Conservation (phyloP, 805 yeast genomes). For the Debaryomyces prosopidis region DNA sequence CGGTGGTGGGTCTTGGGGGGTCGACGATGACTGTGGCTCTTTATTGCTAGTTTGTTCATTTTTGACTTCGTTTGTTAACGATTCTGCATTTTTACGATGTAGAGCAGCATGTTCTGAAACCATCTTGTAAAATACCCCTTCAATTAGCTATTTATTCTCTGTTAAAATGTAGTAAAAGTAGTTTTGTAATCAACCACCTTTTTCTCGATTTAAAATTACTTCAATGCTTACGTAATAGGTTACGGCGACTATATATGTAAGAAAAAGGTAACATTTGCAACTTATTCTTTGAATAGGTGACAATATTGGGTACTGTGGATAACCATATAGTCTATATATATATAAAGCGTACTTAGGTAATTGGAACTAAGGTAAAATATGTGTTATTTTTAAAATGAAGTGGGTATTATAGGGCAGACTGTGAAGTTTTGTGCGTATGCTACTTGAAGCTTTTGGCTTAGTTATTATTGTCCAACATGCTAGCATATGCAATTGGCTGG, state of each 20-base stretch:
- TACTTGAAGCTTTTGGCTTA: neutral
- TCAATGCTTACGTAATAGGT: neutral
- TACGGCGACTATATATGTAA: neutral
- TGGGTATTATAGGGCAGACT: no score
- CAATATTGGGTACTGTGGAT: no score
- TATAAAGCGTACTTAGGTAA: no score
- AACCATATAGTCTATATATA: no score
- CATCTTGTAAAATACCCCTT: slow-evolving; percentile 1
- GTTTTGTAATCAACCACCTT: slow-evolving; percentile 1
- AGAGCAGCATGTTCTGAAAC: slow-evolving; percentile 8
- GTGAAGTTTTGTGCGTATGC: neutral
- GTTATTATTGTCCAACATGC: neutral
- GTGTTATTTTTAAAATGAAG: no score
- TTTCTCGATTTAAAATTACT: neutral
- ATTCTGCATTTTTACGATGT: slow-evolving; percentile 2
- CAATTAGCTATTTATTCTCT: neutral
- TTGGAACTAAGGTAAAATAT: no score
- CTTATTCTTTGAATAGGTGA: no score
- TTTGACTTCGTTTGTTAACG: neutral
- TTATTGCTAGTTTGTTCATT: neutral
- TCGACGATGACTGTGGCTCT: neutral
- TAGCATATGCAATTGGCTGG: no score
- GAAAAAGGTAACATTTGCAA: no score
- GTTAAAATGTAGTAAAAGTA: neutral
- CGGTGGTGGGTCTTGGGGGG: slow-evolving; percentile 34